Evolutionary conservation across 2,329 filamentous ascomycete species (phyloP).

Genomic region (Westerdykella sp.): DNA sequence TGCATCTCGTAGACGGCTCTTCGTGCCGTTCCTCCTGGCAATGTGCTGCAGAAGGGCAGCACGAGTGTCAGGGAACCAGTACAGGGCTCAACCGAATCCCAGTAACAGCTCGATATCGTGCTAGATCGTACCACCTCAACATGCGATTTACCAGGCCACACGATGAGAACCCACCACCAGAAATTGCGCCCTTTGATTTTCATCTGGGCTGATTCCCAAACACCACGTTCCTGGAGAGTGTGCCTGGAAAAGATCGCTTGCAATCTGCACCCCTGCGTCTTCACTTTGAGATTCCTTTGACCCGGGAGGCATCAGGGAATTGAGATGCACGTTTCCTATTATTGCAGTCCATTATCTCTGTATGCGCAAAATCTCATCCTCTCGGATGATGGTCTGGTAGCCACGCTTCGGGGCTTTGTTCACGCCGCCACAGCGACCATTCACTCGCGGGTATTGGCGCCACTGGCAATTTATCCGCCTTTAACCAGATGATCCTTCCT

Average conservation of each 20-base stretch:
- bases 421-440: conserved; percentile 7
- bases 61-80: background rate
- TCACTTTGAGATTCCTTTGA: conserved; percentile 10
- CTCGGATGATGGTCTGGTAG: too few species aligned
- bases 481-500: conserved; percentile 12
- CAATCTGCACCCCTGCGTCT: conserved; percentile 3
- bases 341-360: too few species aligned
- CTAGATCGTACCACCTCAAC: conserved; percentile 8
- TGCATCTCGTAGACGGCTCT: conserved; percentile 4
- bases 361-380: conserved; percentile 4
- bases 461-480: conserved; percentile 11
- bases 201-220: conserved; percentile 8
- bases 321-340: too few species aligned
- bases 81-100: background rate
- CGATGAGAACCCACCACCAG: conserved; percentile 9
- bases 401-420: conserved; percentile 2
- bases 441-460: conserved; percentile 1
- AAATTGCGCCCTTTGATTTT: conserved; percentile 7
- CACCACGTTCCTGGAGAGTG: conserved; percentile 5
- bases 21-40: conserved; percentile 11
- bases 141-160: conserved; percentile 1
- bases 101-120: conserved; percentile 1
- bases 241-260: conserved; percentile 3
- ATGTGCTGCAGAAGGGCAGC: background rate
- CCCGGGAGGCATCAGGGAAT: conserved; percentile 5